phyloP scores from a whole-genome alignment of 352 stramenopile genomes.

The Nothophytophthora sp. region DNA sequence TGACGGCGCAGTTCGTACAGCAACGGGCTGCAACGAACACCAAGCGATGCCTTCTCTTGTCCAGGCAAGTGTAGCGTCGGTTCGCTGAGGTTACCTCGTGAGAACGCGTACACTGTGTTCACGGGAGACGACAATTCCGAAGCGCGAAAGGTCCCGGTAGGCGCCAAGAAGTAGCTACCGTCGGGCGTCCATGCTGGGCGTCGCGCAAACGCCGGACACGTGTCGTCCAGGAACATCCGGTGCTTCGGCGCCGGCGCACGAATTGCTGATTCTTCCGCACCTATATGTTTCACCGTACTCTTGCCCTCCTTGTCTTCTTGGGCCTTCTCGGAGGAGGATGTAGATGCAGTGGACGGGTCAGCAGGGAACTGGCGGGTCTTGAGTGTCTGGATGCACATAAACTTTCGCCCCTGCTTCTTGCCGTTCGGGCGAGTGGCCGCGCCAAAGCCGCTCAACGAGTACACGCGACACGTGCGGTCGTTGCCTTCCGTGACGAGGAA shows the following conservation, averaged over 20 bases:
- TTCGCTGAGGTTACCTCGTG: slow-evolving; percentile 89
- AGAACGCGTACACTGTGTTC: slow-evolving; percentile 95
- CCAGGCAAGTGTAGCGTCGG: slow-evolving; percentile 92
- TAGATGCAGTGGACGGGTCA: not conserved
- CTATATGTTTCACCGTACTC: slow-evolving; percentile 1
- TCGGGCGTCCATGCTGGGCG: slow-evolving; percentile 93
- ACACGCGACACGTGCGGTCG: slow-evolving; percentile 95
- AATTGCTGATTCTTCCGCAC: not conserved
- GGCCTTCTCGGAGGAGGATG: slow-evolving; percentile 1
- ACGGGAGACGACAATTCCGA: slow-evolving; percentile 38
- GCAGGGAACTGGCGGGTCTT: slow-evolving; percentile 71
- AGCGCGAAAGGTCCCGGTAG: slow-evolving; percentile 74
- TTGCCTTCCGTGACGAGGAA: slow-evolving; percentile 94
- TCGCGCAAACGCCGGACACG: slow-evolving; percentile 94
- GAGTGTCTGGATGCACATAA: slow-evolving; percentile 72
- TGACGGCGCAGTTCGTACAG: slow-evolving; percentile 83
- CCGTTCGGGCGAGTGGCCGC: slow-evolving; percentile 35
- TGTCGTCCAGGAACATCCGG: slow-evolving; percentile 94
- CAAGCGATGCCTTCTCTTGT: slow-evolving; percentile 93
- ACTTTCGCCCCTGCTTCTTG: slow-evolving; percentile 79
- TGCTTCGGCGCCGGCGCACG: slow-evolving; percentile 46
- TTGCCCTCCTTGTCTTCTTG: slow-evolving; percentile 19
- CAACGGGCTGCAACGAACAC: slow-evolving; percentile 93
- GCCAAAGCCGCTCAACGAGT: slow-evolving; percentile 76
- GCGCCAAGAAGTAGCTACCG: slow-evolving; percentile 91